A percentile compares a stretch with the other conserved stretches of the same genome.
Evolutionary conservation across 1,139 yeast species (phyloP).

Genomic region (Nadsonia commutata): DNA sequence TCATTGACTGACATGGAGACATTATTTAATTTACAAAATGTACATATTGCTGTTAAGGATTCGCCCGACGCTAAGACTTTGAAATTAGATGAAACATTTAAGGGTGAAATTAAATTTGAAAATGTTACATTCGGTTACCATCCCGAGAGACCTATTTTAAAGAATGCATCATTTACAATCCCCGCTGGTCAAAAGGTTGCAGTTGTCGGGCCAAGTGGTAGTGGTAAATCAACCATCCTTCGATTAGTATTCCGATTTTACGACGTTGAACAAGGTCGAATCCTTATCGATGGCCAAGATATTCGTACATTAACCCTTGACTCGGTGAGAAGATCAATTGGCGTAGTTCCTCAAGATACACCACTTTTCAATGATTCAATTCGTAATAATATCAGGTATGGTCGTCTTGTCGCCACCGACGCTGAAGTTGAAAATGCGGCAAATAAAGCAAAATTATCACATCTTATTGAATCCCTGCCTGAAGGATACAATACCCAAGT

Average conservation of each 20-base stretch:
- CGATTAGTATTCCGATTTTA: conserved; percentile 78
- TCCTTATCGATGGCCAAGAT: conserved; percentile 82
- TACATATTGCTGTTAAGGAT: conserved; percentile 52
- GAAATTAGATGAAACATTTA: conserved; percentile 28
- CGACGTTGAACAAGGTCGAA: conserved; percentile 66
- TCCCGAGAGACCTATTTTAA: conserved; percentile 71
- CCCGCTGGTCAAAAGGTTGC: conserved; percentile 91
- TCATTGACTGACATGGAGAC: conserved; percentile 89
- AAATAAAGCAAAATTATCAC: conserved; percentile 51
- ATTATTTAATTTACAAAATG: conserved; percentile 65
- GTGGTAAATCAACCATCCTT: conserved; percentile 86
- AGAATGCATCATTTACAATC: conserved; percentile 67
- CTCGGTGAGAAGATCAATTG: conserved; percentile 57
- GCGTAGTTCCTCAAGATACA: conserved; percentile 96
- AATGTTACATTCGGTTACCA: conserved; percentile 90
- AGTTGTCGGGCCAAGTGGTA: conserved; percentile 88
- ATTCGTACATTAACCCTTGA: conserved; percentile 62
- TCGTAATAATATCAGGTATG: conserved; percentile 76
- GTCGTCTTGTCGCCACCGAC: conserved; percentile 58
- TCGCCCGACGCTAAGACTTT: conserved; percentile 48
- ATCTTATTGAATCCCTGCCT: conserved; percentile 56
- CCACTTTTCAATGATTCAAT: conserved; percentile 90
- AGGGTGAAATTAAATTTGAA: conserved; percentile 73
- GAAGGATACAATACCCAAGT: conserved; percentile 76
- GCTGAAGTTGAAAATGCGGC: conserved; percentile 57